Evolutionary conservation across 2,329 filamentous ascomycete species (phyloP).

Genomic region (Colletotrichum incanum): DNA sequence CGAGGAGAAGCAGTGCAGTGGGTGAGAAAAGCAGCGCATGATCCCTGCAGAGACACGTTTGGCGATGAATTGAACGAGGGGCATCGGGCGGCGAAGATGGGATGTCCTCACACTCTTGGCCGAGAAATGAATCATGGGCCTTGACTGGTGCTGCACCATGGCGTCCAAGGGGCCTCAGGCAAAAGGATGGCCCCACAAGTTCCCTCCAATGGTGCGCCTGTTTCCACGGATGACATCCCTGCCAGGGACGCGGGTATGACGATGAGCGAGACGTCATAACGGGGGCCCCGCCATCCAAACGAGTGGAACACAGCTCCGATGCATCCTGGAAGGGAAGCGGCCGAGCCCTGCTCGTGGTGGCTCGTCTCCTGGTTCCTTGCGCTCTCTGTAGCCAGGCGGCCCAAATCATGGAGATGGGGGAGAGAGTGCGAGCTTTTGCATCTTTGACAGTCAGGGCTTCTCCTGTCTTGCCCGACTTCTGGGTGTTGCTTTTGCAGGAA

Average conservation of each 20-base stretch:
- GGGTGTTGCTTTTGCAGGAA: no score
- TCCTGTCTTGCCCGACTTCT: not conserved
- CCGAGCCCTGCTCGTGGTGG: conserved; percentile 5
- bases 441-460: not conserved
- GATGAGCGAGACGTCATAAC: conserved; percentile 35
- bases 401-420: not conserved
- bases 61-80: not conserved
- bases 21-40: not conserved
- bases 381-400: not conserved
- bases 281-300: conserved; percentile 38
- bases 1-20: no score
- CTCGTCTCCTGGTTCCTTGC: not conserved
- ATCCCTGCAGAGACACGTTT: conserved; percentile 1
- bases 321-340: not conserved
- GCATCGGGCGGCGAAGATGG: not conserved
- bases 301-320: conserved; percentile 26
- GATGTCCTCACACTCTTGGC: not conserved
- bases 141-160: conserved; percentile 4
- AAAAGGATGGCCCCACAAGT: not conserved
- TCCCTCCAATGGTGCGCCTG: conserved; percentile 19
- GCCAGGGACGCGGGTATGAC: conserved; percentile 33
- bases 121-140: conserved; percentile 36
- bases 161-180: conserved; percentile 16
- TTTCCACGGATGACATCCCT: conserved; percentile 9
- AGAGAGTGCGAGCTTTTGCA: conserved; percentile 2